Evolutionary conservation across 352 stramenopile species (phyloP).

Genomic region (Globisporangium cylindrosporum): DNA sequence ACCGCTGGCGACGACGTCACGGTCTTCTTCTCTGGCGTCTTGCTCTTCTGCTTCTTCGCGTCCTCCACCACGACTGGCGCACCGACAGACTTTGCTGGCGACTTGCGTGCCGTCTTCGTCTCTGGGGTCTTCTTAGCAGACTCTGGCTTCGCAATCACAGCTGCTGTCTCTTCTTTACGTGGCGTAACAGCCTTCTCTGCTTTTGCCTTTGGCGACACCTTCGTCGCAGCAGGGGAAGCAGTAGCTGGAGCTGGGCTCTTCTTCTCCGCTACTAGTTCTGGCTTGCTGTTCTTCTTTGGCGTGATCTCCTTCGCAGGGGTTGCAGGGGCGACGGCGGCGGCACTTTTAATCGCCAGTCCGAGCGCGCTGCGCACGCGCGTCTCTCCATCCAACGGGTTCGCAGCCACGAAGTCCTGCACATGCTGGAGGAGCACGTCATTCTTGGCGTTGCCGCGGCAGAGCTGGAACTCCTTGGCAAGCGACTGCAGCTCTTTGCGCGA

Average conservation of each 20-base stretch:
- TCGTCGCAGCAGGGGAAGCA: slow-evolving; percentile 5
- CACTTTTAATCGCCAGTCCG: slow-evolving; percentile 8
- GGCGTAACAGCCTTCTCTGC: slow-evolving; percentile 6
- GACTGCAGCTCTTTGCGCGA: slow-evolving; percentile 63
- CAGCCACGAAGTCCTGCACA: slow-evolving; percentile 38
- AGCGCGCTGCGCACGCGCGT: slow-evolving; percentile 30
- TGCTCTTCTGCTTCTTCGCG: slow-evolving; percentile 3
- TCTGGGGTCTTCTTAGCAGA: slow-evolving; percentile 14
- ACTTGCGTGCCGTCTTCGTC: slow-evolving; percentile 8
- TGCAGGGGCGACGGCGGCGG: not conserved
- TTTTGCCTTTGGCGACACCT: slow-evolving; percentile 13
- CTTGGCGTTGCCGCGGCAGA: slow-evolving; percentile 67
- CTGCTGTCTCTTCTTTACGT: slow-evolving; percentile 1
- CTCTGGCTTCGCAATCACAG: not conserved
- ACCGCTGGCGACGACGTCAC: slow-evolving; percentile 9
- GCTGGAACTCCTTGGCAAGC: slow-evolving; percentile 58
- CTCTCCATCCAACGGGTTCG: slow-evolving; percentile 38
- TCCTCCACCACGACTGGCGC: slow-evolving; percentile 3
- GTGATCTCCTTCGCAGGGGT: not conserved
- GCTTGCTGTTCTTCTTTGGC: slow-evolving; percentile 8
- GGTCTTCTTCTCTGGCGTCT: slow-evolving; percentile 18
- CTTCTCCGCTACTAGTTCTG: not conserved
- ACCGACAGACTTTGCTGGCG: not conserved
- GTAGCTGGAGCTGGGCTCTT: not conserved
- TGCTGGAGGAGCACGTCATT: slow-evolving; percentile 60